Percentiles rank a stretch among this genome's conserved stretches.
phyloP scores from a whole-genome alignment of 78 protist species.

The Dictyostelium citrinum region DNA sequence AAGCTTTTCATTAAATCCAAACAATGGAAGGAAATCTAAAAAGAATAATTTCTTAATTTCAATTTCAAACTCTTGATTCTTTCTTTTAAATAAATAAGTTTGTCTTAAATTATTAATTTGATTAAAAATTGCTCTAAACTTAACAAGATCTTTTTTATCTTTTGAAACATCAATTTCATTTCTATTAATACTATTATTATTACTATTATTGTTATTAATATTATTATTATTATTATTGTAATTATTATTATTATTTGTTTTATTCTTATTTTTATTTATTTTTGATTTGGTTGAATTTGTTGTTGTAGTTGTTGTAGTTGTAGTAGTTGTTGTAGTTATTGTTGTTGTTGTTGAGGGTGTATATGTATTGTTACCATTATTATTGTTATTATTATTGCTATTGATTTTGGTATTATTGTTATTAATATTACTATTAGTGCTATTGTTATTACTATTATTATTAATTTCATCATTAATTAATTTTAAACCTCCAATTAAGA shows the following conservation, averaged over 20 bases:
- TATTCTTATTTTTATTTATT: too few relatives aligned
- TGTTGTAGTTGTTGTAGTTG: background rate
- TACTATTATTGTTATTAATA: too few relatives aligned
- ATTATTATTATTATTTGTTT: too few relatives aligned
- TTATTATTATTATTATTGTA: too few relatives aligned
- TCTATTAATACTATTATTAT: too few relatives aligned
- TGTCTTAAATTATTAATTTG: background rate
- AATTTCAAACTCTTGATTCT: background rate
- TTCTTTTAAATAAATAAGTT: background rate
- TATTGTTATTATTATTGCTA: too few relatives aligned
- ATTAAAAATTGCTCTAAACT: background rate
- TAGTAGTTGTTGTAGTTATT: background rate
- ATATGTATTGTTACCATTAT: background rate
- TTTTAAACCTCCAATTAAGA: background rate
- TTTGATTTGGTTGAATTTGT: background rate
- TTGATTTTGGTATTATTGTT: too few relatives aligned
- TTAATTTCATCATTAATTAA: background rate
- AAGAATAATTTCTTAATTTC: background rate
- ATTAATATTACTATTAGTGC: too few relatives aligned
- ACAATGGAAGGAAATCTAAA: background rate
- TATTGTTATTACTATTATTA: too few relatives aligned
- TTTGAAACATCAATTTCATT: background rate
- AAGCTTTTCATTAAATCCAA: background rate
- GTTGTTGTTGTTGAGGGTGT: too few relatives aligned
- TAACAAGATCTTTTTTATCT: background rate